phyloP scores from a whole-genome alignment of 371 early-diverging fungal species.

The Chytridium lagenaria region DNA sequence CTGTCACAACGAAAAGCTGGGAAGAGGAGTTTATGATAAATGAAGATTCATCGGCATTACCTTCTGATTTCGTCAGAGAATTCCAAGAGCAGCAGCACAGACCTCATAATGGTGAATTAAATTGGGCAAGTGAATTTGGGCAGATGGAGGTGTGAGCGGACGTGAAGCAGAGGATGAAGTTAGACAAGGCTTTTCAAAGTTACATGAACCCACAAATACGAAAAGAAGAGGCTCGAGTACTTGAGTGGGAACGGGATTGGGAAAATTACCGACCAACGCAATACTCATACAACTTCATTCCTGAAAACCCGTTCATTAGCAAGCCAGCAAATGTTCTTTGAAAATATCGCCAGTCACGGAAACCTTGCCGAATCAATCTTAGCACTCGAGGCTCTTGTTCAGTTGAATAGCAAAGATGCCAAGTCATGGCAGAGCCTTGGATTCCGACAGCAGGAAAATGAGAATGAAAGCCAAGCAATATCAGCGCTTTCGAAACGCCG shows the following conservation, averaged over 20 bases:
- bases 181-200: conserved; percentile 30
- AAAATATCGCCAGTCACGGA: conserved; percentile 54
- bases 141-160: not conserved
- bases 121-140: conserved; percentile 35
- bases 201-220: conserved; percentile 2
- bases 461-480: conserved; percentile 90
- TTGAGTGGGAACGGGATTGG: conserved; percentile 25
- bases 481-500: conserved; percentile 84
- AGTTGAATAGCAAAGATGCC: conserved; percentile 79
- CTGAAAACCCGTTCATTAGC: conserved; percentile 77
- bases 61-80: conserved; percentile 33
- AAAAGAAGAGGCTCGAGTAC: conserved; percentile 17
- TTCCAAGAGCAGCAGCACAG: conserved; percentile 18
- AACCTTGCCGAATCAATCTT: conserved; percentile 83
- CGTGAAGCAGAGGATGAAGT: conserved; percentile 16
- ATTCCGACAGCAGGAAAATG: conserved; percentile 92
- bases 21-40: conserved; percentile 61
- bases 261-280: not conserved
- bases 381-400: conserved; percentile 91
- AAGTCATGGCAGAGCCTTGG: conserved; percentile 88
- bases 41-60: not conserved
- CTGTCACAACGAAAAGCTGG: conserved; percentile 52
- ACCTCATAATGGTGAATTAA: not conserved
- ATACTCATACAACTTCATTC: conserved; percentile 74
- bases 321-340: conserved; percentile 48